Evolutionary conservation across 352 stramenopile species (phyloP), one percentile per base, ranked within the genome.

Genomic region (Phytophthora parvispora): DNA sequence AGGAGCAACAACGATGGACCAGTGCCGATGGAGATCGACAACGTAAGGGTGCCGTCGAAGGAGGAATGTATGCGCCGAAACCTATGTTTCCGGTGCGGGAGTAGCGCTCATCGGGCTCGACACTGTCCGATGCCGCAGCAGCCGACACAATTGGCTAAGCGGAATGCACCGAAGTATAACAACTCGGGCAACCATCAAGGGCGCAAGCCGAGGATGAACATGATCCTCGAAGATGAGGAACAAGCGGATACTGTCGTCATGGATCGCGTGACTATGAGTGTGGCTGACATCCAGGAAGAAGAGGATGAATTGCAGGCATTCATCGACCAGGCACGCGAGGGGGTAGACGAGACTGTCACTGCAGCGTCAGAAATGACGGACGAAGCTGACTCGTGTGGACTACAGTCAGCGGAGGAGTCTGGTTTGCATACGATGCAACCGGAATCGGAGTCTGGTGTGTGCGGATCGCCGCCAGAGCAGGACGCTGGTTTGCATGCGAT

Each of bases 21-120:
- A 31, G 51, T 58, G 45, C 32, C 43, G 31, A 69, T 69, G 61
- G 52, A 62, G 16, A 69, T 69, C 16, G 51, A 54, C 51, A 52
- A 60, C 32, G 50, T 67, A 16, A 50, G 55, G 20, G 36, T 67
- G 4, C 34, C 38, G 32, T 60, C 60, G 48, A 50, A 40, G 48
- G 38, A 67, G 4, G 60, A 64, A 32, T 60, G 53, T 31, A 60
- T 55, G 27, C 53, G 62, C 53, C 53, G 32, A 47, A 69, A 57
- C 49, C 47, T 62, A 31, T 69, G 61, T 28, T 62, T 69, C 47
- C 52, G 56, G 52, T 63, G 61, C n/a, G 51, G 52, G 15, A 62
- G 50, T 38, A 16, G 28, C 31, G 54, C 25, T 40, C 51, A 65
- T 34, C 24, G 60, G 18, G 48, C 38, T 16, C 6, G 38, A 6